Evolutionary conservation across 2,329 filamentous ascomycete genomes (phyloP).

Genomic region (Stemphylium beticola): DNA sequence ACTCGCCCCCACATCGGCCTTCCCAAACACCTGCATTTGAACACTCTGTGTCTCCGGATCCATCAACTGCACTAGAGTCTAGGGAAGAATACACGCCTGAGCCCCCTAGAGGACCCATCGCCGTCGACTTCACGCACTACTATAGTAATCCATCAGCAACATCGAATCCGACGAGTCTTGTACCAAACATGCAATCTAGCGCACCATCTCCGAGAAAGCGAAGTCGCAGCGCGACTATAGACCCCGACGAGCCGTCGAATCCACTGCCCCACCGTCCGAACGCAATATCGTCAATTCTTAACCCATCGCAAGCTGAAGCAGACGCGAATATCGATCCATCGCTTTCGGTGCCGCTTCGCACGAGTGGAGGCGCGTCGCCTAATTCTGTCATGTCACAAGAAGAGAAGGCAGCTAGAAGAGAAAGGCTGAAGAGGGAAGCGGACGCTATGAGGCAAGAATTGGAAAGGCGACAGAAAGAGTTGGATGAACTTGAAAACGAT

Average conservation of each 20-base stretch:
- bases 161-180: conserved; percentile 20
- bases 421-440: conserved; percentile 39
- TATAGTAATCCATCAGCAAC: conserved; percentile 24
- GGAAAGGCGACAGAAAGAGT: conserved; percentile 36
- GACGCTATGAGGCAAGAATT: conserved; percentile 41
- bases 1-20: conserved; percentile 37
- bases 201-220: conserved; percentile 44
- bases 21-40: conserved; percentile 41
- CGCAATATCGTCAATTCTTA: conserved; percentile 44
- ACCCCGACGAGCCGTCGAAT: conserved; percentile 34
- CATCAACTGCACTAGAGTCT: conserved; percentile 36
- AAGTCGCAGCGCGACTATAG: conserved; percentile 43
- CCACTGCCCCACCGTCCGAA: conserved; percentile 41
- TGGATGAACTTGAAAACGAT: conserved; percentile 42
- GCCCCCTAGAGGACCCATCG: conserved; percentile 37
- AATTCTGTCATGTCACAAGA: conserved; percentile 27
- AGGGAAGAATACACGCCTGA: conserved; percentile 37
- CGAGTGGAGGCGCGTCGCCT: conserved; percentile 29
- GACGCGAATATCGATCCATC: conserved; percentile 44
- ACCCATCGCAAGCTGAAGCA: conserved; percentile 30
- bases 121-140: conserved; percentile 49
- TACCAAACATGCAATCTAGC: conserved; percentile 21
- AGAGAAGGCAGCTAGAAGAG: conserved; percentile 38
- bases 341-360: conserved; percentile 29
- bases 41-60: conserved; percentile 45